A percentile compares a stretch with the other conserved stretches of the same genome.
phyloP scores from a whole-genome alignment of 768 basidiomycete species.

The Mycena vitilis region DNA sequence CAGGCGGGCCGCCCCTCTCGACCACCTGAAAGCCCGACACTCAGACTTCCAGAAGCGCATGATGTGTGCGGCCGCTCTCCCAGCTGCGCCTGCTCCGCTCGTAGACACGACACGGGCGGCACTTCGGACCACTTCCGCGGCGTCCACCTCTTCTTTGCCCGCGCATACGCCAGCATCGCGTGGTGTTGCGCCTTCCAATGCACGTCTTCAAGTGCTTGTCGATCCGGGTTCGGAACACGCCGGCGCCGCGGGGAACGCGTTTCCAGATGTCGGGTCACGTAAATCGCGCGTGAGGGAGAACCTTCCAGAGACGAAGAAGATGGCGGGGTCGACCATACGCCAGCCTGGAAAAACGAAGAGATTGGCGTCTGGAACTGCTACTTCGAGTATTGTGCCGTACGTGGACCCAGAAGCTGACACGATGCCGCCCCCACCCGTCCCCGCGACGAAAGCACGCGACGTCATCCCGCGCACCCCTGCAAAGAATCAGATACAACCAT shows the following conservation, averaged over 20 bases:
- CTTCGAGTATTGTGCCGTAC: conserved; percentile 66
- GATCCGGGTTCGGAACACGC: conserved; percentile 68
- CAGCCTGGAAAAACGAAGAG: conserved; percentile 70
- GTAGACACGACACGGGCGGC: conserved; percentile 53
- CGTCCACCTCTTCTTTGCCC: conserved; percentile 50
- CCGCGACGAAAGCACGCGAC: conserved; percentile 33
- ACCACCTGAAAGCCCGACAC: conserved; percentile 81
- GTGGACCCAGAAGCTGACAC: conserved; percentile 68
- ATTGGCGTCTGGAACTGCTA: conserved; percentile 51
- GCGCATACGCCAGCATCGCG: conserved; percentile 44
- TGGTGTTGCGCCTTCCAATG: conserved; percentile 58
- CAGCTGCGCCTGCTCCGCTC: conserved; percentile 46
- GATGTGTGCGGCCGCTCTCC: conserved; percentile 66
- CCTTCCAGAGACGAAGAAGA: conserved; percentile 74
- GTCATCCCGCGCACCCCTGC: conserved; percentile 40
- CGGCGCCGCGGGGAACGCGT: conserved; percentile 59
- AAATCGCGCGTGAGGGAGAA: conserved; percentile 86
- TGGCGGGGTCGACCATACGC: conserved; percentile 73
- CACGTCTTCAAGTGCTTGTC: conserved; percentile 76
- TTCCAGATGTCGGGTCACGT: conserved; percentile 82
- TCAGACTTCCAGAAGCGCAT: conserved; percentile 93
- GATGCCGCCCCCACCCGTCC: conserved; percentile 55
- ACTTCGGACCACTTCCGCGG: conserved; percentile 56
- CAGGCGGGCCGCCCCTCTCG: conserved; percentile 82
- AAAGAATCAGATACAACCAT: conserved; percentile 50